A percentile compares a stretch with the other conserved stretches of the same genome.
Conservation (phyloP, 345 rosid genomes). For the Toxicodendron radicans region DNA sequence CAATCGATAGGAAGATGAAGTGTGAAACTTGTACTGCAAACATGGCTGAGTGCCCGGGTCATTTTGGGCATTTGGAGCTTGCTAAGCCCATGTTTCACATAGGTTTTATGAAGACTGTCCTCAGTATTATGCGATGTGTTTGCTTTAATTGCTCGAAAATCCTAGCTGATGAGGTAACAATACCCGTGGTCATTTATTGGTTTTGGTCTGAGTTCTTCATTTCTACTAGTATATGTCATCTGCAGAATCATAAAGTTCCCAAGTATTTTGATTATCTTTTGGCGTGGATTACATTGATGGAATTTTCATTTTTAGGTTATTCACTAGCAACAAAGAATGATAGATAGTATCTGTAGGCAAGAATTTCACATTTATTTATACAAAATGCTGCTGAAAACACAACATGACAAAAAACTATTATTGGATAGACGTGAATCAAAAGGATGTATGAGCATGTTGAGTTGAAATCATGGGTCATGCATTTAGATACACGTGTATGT, state of each 20-base stretch:
- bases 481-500: neutral
- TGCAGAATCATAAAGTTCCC: neutral
- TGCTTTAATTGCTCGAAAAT: constrained; percentile 97
- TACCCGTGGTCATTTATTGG: neutral
- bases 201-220: constrained; percentile 3
- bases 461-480: neutral
- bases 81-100: constrained; percentile 98
- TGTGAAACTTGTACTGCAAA: constrained; percentile 91
- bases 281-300: neutral
- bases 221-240: neutral
- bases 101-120: constrained; percentile 89
- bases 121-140: constrained; percentile 84
- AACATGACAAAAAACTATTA: neutral
- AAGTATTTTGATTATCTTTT: neutral
- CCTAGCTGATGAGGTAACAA: constrained; percentile 79
- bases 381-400: neutral
- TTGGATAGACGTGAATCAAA: neutral
- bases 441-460: neutral
- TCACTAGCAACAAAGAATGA: neutral
- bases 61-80: constrained; percentile 94
- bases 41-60: constrained; percentile 98
- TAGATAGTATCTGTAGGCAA: neutral
- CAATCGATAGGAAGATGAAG: constrained; percentile 88
- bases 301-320: neutral
- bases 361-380: neutral